These are phyloP conservation scores for Lentinula lateritia DNA, from an alignment of 768 basidiomycete species.

Conservation along the genomic window DNA sequence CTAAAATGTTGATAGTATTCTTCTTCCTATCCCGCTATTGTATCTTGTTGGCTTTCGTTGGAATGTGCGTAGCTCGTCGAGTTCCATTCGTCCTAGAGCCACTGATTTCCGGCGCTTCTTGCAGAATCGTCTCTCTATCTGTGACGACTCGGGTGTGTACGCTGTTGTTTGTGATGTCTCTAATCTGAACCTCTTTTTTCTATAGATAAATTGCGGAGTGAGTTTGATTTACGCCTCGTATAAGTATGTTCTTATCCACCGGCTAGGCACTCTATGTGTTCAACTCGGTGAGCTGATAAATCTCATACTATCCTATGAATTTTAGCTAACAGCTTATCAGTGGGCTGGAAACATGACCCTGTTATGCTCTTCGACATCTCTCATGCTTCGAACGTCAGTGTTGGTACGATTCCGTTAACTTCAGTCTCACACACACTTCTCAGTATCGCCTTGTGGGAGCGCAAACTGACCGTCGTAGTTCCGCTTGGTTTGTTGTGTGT, in stretches of 20 bases:
- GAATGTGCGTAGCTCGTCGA: constrained; percentile 15
- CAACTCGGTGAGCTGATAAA: constrained; percentile 24
- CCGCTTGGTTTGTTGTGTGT: constrained; percentile 50
- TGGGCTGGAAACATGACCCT: constrained; percentile 64
- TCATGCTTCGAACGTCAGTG: constrained; percentile 65
- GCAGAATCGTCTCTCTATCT: constrained; percentile 54
- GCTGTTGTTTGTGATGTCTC: background rate
- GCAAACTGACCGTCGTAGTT: constrained; percentile 41
- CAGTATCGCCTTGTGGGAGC: constrained; percentile 70
- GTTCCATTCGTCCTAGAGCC: background rate
- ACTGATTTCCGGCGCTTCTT: background rate
- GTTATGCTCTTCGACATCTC: constrained; percentile 58
- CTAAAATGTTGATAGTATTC: constrained; percentile 32
- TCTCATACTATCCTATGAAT: constrained; percentile 35
- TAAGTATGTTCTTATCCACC: background rate
- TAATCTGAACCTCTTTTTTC: background rate
- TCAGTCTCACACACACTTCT: background rate
- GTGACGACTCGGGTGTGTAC: constrained; percentile 28
- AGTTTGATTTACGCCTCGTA: constrained; percentile 15
- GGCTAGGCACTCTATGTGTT: constrained; percentile 58
- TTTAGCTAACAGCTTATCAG: constrained; percentile 22
- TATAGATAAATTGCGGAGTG: constrained; percentile 55
- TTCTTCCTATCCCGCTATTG: constrained; percentile 71
- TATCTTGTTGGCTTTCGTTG: constrained; percentile 60
- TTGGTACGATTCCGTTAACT: constrained; percentile 4